Evolutionary conservation across 2,329 filamentous ascomycete species (phyloP), one percentile per base, ranked within the genome.

Genomic region (Neocucurbitaria cava): DNA sequence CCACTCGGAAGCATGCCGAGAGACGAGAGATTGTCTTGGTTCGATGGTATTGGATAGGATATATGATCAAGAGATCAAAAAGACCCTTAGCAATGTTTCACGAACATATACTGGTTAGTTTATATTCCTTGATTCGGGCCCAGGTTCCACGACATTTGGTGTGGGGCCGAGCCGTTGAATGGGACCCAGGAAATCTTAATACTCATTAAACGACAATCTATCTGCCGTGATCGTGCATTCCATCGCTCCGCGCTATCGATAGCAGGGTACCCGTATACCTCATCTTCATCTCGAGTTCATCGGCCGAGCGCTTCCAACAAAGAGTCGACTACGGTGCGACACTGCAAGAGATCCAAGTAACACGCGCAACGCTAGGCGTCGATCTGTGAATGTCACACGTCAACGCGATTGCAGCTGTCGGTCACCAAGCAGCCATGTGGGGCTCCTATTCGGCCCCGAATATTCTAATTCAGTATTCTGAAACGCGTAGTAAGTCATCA

Each of bases 151-250:
- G 18, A 5, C 18, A 24, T 46, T 2, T 15, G 17, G 36, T 31
- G 33, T 23, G 44, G 31, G 52, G 42, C 23, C 41, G 24, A 26
- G 41, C 41, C 41, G 41, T 43, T n/a, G 4, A 10, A 43, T 7
- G 18, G 15, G 53, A 53, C 58, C 58, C 59, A 59, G 46, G 52
- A 59, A 62, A 60, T 55, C 54, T 55, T 45, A 31, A 41, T 40
- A 41, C 39, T 46, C 56, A 64, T 62, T 55, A 59, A 52, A 62
- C n/a, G 35, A 49, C 52, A 68, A 70, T 69, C 44, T 69, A 71
- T 56, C 49, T 56, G 58, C 46, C 41, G 46, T 54, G 44, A 53
- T 54, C 44, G 52, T 50, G 48, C 41, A 52, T 24, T 46, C 43
- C 23, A 52, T 52, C 44, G 23, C 51, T 46, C 54, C 43, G 42